Evolutionary conservation across 805 yeast species (phyloP).

Genomic region (Candida caryicola): DNA sequence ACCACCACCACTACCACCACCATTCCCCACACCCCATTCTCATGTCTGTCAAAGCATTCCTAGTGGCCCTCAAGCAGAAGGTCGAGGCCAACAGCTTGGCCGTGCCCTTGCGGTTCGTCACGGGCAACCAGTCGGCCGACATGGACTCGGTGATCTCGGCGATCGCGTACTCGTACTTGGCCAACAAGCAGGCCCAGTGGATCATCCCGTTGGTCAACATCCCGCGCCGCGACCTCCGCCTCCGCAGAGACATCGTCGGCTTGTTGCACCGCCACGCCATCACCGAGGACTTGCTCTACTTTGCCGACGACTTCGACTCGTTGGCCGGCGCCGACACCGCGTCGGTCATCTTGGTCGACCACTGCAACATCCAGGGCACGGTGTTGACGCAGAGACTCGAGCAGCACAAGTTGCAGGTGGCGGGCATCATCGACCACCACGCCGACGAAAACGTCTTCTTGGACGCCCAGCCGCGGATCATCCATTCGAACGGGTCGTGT

Average conservation of each 20-base stretch:
- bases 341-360: conserved; percentile 73
- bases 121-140: conserved; percentile 86
- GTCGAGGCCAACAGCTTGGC: conserved; percentile 12
- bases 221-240: conserved; percentile 56
- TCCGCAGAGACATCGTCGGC: conserved; percentile 68
- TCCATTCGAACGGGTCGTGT: conserved; percentile 73
- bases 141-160: conserved; percentile 85
- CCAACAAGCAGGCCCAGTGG: conserved; percentile 27
- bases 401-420: conserved; percentile 31
- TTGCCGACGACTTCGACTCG: conserved; percentile 58
- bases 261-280: conserved; percentile 51
- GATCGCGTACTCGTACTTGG: conserved; percentile 64
- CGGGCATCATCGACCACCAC: conserved; percentile 84
- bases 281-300: conserved; percentile 50
- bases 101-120: conserved; percentile 41
- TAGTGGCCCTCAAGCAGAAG: conserved; percentile 17
- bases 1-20: no score
- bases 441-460: conserved; percentile 56
- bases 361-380: conserved; percentile 61
- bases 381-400: conserved; percentile 28
- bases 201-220: conserved; percentile 77
- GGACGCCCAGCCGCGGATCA: conserved; percentile 58
- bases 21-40: no score
- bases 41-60: conserved; percentile 30
- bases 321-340: conserved; percentile 17